phyloP scores from a whole-genome alignment of 2,329 filamentous ascomycete genomes.

The Aspergillus spinulosporus region DNA sequence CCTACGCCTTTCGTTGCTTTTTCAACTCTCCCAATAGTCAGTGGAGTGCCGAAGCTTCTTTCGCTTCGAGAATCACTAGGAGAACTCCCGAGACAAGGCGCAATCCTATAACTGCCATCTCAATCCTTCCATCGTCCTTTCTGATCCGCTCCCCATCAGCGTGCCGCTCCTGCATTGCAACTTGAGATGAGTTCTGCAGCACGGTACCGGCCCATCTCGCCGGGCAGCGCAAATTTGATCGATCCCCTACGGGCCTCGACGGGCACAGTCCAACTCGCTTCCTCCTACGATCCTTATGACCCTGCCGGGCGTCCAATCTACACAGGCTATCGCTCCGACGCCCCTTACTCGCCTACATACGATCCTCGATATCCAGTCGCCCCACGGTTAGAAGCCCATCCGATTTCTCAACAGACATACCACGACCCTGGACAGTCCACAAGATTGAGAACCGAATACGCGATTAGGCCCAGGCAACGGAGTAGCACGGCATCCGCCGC shows the following conservation, averaged over 20 bases:
- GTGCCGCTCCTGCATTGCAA: slow-evolving; percentile 7
- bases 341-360: slow-evolving; percentile 30
- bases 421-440: slow-evolving; percentile 33
- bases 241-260: slow-evolving; percentile 45
- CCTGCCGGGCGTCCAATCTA: slow-evolving; percentile 31
- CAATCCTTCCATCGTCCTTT: neutral
- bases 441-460: slow-evolving; percentile 40
- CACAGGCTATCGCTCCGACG: slow-evolving; percentile 36
- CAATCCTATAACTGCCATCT: neutral
- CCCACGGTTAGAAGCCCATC: slow-evolving; percentile 35
- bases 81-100: neutral
- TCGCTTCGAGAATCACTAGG: neutral
- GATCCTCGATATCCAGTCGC: slow-evolving; percentile 29
- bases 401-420: slow-evolving; percentile 35
- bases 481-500: slow-evolving; percentile 36
- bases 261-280: slow-evolving; percentile 38
- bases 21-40: slow-evolving; percentile 9
- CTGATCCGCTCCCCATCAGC: neutral
- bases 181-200: slow-evolving; percentile 31
- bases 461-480: slow-evolving; percentile 37
- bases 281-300: slow-evolving; percentile 38
- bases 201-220: slow-evolving; percentile 38
- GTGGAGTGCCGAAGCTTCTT: slow-evolving; percentile 4
- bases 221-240: slow-evolving; percentile 33
- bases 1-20: slow-evolving; percentile 7